Evolutionary conservation across 2,329 filamentous ascomycete species (phyloP).

Genomic region (Pyrenochaeta sp.): DNA sequence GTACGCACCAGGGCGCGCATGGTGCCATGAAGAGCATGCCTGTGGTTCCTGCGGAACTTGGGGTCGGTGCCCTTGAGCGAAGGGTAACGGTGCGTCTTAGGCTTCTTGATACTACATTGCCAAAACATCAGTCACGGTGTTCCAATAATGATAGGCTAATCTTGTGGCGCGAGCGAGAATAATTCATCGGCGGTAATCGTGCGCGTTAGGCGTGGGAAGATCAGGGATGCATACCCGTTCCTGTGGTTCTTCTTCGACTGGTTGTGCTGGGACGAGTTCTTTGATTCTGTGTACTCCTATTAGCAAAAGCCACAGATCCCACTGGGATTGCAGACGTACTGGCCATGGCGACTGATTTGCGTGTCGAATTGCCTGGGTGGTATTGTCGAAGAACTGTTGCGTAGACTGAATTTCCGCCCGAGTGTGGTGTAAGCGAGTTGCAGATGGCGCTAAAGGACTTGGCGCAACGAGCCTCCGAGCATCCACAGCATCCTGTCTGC

Average conservation of each 20-base stretch:
- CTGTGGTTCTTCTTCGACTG: constrained; percentile 98
- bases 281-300: constrained; percentile 75
- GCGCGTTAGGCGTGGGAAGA: constrained; percentile 16
- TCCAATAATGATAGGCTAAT: not conserved
- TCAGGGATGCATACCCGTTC: constrained; percentile 80
- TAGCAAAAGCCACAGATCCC: constrained; percentile 14
- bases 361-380: constrained; percentile 43
- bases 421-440: constrained; percentile 27
- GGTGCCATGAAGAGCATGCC: constrained; percentile 99
- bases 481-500: not conserved
- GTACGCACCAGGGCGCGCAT: constrained; percentile 91
- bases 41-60: constrained; percentile 99
- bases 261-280: constrained; percentile 99
- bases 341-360: constrained; percentile 69
- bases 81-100: constrained; percentile 98
- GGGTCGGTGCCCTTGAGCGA: constrained; percentile 98
- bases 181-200: constrained; percentile 6
- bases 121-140: constrained; percentile 28
- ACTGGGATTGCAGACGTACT: constrained; percentile 61
- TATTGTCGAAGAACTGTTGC: constrained; percentile 36
- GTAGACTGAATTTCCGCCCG: constrained; percentile 15
- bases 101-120: constrained; percentile 93
- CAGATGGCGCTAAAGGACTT: constrained; percentile 16
- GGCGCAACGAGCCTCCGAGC: not conserved
- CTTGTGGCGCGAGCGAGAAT: not conserved